Evolutionary conservation across 352 stramenopile species (phyloP), one percentile per base, ranked within the genome.

Genomic region (Pythium guiyangense): DNA sequence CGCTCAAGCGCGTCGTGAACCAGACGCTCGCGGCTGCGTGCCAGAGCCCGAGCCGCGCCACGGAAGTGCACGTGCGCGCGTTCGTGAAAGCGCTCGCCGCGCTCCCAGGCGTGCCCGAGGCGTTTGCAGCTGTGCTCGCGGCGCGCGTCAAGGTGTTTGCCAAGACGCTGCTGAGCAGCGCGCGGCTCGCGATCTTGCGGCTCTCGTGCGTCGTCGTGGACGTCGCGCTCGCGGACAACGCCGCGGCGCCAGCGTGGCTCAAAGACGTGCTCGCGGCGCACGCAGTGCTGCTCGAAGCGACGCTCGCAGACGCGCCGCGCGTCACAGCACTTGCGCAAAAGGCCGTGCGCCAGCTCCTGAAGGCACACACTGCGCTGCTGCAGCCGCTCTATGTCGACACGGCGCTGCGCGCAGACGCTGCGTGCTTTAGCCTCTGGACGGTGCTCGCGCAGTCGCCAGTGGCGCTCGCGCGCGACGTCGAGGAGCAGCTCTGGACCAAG

Each of bases 371-470:
- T 2, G 59, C 59, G 54, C 59, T 90, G 43, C 42, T 55, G 5
- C n/a, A 77, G 35, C 56, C 69, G 6, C 49, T 71, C 25, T 91
- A 82, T 57, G 58, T 81, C 29, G 51, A 63, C 15, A 67, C 69
- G 9, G 49, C 86, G 11, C 57, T 52, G 1, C 29, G 61, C 3
- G 63, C 69, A 1, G 79, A 90, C 50, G 59, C 73, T 52, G 69
- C 78, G 60, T 68, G 88, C 45, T 93, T 74, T 54, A 68, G 74
- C 49, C 67, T 93, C 18, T 93, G 80, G 80, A 55, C 74, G 2
- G 71, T 73, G 47, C 66, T 93, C n/a, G 69, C 69, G 35, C 48
- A 56, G 10, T 49, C 70, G 9, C 35, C 35, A 10, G 12, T 6
- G 3, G 34, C 65, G 25, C 59, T 90, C 12, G 57, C 64, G 0